Conservation (phyloP, 2,329 filamentous ascomycete genomes). For the Aspergillus sp. region DNA sequence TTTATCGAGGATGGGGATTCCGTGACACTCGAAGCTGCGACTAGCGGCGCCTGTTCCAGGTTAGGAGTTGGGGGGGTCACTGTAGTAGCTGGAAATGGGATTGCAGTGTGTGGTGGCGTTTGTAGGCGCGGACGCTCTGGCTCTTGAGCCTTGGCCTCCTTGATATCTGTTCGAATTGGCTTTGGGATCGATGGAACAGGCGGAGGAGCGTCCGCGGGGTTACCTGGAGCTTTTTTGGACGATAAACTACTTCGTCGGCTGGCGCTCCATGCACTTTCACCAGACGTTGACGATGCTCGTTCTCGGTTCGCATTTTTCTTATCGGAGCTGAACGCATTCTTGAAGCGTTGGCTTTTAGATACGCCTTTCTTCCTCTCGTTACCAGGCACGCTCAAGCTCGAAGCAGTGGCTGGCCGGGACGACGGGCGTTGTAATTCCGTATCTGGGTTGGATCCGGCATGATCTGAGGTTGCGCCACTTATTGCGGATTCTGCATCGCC, state of each 20-base stretch:
- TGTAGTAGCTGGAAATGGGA: conserved; percentile 48
- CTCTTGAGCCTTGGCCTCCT: conserved; percentile 23
- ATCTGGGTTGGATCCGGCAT: conserved; percentile 44
- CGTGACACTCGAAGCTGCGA: conserved; percentile 30
- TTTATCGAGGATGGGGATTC: conserved; percentile 41
- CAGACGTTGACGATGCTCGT: conserved; percentile 42
- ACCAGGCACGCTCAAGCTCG: conserved; percentile 33
- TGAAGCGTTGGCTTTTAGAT: conserved; percentile 71
- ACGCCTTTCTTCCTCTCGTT: conserved; percentile 56
- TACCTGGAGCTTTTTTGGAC: conserved; percentile 27
- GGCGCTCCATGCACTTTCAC: conserved; percentile 39
- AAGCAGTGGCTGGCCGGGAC: conserved; percentile 26
- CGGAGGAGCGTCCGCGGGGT: conserved; percentile 29
- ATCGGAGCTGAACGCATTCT: conserved; percentile 64
- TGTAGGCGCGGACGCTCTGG: conserved; percentile 27
- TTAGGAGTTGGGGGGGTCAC: conserved; percentile 64
- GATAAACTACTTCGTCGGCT: conserved; percentile 38
- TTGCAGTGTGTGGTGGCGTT: conserved; percentile 33
- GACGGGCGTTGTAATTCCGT: conserved; percentile 30
- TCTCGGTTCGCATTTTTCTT: conserved; percentile 55
- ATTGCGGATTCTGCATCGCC: conserved; percentile 27
- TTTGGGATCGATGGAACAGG: conserved; percentile 28
- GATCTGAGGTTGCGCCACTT: conserved; percentile 27
- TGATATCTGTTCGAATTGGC: conserved; percentile 32
- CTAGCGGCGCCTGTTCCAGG: conserved; percentile 33